phyloP scores from a whole-genome alignment of 768 basidiomycete genomes.

The Rhodotorula toruloides region DNA sequence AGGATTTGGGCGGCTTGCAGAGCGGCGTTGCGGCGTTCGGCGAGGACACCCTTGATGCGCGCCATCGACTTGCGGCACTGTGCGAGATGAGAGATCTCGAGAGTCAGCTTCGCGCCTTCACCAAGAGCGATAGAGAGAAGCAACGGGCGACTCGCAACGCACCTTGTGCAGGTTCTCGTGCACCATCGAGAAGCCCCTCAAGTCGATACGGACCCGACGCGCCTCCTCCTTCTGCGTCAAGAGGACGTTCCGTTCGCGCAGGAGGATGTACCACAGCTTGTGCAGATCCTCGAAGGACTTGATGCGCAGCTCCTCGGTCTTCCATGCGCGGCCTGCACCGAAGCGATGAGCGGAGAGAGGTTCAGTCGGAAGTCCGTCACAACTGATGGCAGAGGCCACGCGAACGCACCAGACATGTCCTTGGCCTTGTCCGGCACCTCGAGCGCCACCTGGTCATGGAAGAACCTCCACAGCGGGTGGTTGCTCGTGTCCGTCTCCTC shows the following conservation, averaged over 20 bases:
- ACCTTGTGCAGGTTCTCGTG: slow-evolving; percentile 35
- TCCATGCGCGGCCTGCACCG: slow-evolving; percentile 78
- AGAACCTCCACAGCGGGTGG: slow-evolving; percentile 44
- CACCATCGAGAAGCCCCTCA: slow-evolving; percentile 39
- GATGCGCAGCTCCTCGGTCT: slow-evolving; percentile 72
- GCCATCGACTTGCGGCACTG: slow-evolving; percentile 93
- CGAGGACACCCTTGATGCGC: slow-evolving; percentile 86
- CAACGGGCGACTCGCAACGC: neutral
- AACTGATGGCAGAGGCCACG: neutral
- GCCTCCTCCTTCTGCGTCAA: slow-evolving; percentile 79
- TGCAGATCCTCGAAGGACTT: slow-evolving; percentile 93
- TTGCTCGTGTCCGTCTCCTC: slow-evolving; percentile 23
- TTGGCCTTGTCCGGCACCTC: slow-evolving; percentile 31
- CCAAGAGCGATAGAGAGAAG: neutral
- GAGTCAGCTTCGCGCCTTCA: neutral
- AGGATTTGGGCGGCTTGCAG: slow-evolving; percentile 56
- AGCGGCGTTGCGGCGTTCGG: slow-evolving; percentile 81
- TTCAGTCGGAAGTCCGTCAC: neutral
- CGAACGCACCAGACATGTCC: slow-evolving; percentile 28
- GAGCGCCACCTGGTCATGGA: slow-evolving; percentile 35
- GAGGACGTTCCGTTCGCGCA: slow-evolving; percentile 83
- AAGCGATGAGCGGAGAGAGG: neutral
- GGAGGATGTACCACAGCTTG: slow-evolving; percentile 84
- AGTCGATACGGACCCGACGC: slow-evolving; percentile 54
- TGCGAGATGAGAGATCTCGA: neutral